Percentiles rank a stretch among this genome's conserved stretches.
These are phyloP conservation scores for Ogataea allantospora DNA, from an alignment of 805 yeast species.

Conservation along the genomic window DNA sequence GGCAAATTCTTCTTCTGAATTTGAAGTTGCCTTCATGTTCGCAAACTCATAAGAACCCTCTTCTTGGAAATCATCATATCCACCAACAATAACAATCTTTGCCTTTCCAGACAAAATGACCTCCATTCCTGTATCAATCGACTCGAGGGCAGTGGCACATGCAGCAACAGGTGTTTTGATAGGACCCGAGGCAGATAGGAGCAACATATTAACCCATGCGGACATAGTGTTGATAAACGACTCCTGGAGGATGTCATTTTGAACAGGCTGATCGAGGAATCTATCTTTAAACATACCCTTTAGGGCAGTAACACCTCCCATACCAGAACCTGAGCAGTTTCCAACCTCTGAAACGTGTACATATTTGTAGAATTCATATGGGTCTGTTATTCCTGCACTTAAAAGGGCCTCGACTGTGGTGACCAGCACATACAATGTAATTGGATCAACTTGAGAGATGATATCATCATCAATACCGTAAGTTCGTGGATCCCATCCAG, in stretches of 20 bases:
- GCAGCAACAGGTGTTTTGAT: slow-evolving; percentile 99
- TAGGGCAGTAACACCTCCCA: slow-evolving; percentile 98
- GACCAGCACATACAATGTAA: slow-evolving; percentile 89
- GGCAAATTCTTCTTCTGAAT: slow-evolving; percentile 80
- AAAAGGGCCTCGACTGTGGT: slow-evolving; percentile 94
- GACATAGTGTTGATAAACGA: slow-evolving; percentile 98
- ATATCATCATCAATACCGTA: slow-evolving; percentile 96
- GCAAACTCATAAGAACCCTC: slow-evolving; percentile 98
- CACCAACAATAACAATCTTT: slow-evolving; percentile 95
- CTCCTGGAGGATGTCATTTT: slow-evolving; percentile 95
- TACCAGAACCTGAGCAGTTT: slow-evolving; percentile 99
- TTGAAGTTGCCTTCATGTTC: slow-evolving; percentile 98
- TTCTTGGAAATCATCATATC: slow-evolving; percentile 99
- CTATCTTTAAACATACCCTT: slow-evolving; percentile 98
- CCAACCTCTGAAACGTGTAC: slow-evolving; percentile 98
- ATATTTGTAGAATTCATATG: slow-evolving; percentile 97
- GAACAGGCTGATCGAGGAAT: slow-evolving; percentile 89
- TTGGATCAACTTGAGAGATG: slow-evolving; percentile 91
- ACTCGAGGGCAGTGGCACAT: slow-evolving; percentile 98
- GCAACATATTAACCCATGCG: slow-evolving; percentile 99
- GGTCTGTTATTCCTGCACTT: slow-evolving; percentile 94
- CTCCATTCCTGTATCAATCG: slow-evolving; percentile 94
- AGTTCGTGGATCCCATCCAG: slow-evolving; percentile 95
- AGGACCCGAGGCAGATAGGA: slow-evolving; percentile 96
- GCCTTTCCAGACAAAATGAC: slow-evolving; percentile 93